Base-by-base conservation (phyloP, 208 protist species). In the Leishmania amazonensis region DNA sequence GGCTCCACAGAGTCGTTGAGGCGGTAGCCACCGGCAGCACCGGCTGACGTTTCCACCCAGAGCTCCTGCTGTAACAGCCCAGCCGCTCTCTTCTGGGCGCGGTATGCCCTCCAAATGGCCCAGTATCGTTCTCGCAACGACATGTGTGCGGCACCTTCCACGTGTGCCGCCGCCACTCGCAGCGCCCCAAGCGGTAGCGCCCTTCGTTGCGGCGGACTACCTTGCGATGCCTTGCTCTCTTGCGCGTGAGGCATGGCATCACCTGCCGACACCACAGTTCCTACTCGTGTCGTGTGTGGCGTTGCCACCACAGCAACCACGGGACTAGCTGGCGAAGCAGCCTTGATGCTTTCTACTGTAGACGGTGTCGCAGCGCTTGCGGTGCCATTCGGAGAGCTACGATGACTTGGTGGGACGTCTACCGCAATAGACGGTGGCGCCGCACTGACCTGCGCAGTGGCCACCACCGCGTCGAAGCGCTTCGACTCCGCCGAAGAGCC, bases 1-100 rank as follows among this genome's bases (percentile, higher is more conserved):
- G 87, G 85, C 67, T 87, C 54, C 62, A 94, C 89, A 11, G 79
- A 40, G 76, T 94, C 90, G 49, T 80, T 84, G 40, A 89, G 79
- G 51, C 60, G 82, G 62, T 87, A 90, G 58, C 65, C 17, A 9
- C 8, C n/a, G 15, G 64, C 40, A 9, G 67, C 58, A 31, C 74
- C 72, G 54, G 38, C 38, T 21, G 54, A 0, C 38, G 31, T 54
- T 28, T 77, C 57, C 62, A 83, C 76, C 80, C 79, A 85, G 19
- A 83, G 68, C 28, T 71, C 77, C 1, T 71, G 42, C 42, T 71
- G 67, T 58, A 89, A 51, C 15, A 81, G 74, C 1, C 45, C 57
- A 21, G 70, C 78, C 0, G 84, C 86, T 58, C 81, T 87, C 31
- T 47, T 76, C 38, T 73, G 31, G 17, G 40, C 38, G 47, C 65